These are phyloP conservation scores for Eimeria praecox DNA, from an alignment of 169 alveolate genomes.

Conservation along the genomic window DNA sequence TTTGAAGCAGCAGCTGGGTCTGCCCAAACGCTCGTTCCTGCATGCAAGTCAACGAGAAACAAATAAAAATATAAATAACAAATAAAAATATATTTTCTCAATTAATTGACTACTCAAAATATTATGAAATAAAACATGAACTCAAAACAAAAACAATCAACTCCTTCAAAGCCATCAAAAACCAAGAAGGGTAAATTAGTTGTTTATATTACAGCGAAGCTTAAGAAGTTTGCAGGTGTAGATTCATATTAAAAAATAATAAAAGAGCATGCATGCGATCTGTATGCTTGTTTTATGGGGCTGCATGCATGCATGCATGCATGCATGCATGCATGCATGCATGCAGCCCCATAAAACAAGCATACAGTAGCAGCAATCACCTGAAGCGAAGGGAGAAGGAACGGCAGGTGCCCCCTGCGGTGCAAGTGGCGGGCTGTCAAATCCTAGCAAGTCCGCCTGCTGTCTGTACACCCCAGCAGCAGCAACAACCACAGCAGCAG, in stretches of 20 bases:
- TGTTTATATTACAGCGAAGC: neutral
- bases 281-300: too few relatives aligned
- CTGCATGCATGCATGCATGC: neutral
- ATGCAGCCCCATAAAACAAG: neutral
- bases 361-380: neutral
- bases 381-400: conserved; percentile 59
- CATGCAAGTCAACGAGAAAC: neutral
- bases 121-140: too few relatives aligned
- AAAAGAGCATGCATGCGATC: neutral
- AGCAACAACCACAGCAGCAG: neutral
- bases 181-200: too few relatives aligned
- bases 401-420: conserved; percentile 15
- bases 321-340: neutral
- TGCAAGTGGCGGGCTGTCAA: conserved; percentile 46
- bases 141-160: neutral
- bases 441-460: conserved; percentile 59
- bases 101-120: neutral
- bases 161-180: neutral
- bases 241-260: neutral
- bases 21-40: conserved; percentile 52
- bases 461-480: conserved; percentile 58
- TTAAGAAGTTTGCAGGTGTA: neutral
- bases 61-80: neutral
- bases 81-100: too few relatives aligned
- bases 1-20: neutral